These are phyloP conservation scores for Penicillium sp. DNA, from an alignment of 2,329 filamentous ascomycete genomes.

Conservation along the genomic window DNA sequence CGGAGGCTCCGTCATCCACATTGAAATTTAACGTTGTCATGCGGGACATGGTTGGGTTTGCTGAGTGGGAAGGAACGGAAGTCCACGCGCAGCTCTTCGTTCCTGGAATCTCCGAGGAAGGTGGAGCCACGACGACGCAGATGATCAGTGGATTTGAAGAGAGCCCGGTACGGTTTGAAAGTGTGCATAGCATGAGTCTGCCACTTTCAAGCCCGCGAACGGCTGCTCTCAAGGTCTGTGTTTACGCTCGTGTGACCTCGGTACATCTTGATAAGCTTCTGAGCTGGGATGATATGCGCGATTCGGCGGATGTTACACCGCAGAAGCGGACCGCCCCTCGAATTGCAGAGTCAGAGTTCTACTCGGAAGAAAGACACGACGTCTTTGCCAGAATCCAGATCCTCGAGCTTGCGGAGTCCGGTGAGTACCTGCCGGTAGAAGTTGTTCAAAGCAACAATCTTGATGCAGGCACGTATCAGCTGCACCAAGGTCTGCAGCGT, in stretches of 20 bases:
- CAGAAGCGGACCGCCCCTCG: conserved; percentile 64
- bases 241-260: conserved; percentile 85
- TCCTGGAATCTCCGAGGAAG: conserved; percentile 83
- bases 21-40: conserved; percentile 99
- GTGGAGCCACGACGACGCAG: conserved; percentile 89
- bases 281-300: conserved; percentile 98
- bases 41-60: conserved; percentile 92
- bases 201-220: conserved; percentile 74
- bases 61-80: conserved; percentile 91
- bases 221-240: conserved; percentile 77
- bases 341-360: conserved; percentile 89
- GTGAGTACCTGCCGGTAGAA: conserved; percentile 88
- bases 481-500: conserved; percentile 91
- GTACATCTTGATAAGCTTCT: conserved; percentile 97
- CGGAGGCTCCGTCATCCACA: conserved; percentile 85
- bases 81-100: conserved; percentile 98
- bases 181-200: conserved; percentile 96
- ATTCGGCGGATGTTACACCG: conserved; percentile 60
- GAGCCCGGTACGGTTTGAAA: conserved; percentile 88
- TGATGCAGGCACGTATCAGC: conserved; percentile 87
- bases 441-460: conserved; percentile 82
- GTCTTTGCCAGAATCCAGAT: conserved; percentile 85
- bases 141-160: conserved; percentile 95
- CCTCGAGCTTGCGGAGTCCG: conserved; percentile 85
- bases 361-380: conserved; percentile 89